Evolutionary conservation across 352 stramenopile species (phyloP), one percentile per base, ranked within the genome.

Genomic region (Phytophthora multivora): DNA sequence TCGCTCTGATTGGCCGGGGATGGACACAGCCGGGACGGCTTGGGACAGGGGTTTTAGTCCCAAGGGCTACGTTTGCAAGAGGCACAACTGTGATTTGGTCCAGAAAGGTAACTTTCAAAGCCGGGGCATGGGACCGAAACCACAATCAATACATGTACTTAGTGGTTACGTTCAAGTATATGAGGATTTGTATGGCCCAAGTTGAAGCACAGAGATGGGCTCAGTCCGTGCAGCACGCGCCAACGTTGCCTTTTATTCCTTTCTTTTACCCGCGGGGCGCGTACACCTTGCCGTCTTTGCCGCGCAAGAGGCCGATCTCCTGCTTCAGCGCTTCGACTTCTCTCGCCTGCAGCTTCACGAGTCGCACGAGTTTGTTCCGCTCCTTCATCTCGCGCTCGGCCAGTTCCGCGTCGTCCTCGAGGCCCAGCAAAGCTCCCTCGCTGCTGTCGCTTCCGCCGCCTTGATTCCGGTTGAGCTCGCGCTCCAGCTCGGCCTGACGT

Each of bases 261-360:
- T n/a, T n/a, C n/a, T n/a, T n/a, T n/a, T 66, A 86, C 25, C 30
- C 46, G 2, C 69, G 59, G 18, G 81, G 72, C 1, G 79, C 81
- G 28, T 92, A 89, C 25, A 90, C 74, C 59, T 89, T 91, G 55
- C 84, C 86, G 63, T 90, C 84, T 48, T 95, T 96, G 63, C 86
- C 77, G 8, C 86, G 85, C 42, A 97, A 62, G 55, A 96, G 77
- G 3, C 79, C 77, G 23, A 97, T 92, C 69, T 98, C 91, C 50
- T 92, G 76, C 59, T 96, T 96, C 40, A 98, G 80, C 11, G 88
- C 89, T 51, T 98, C 90, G 10, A 98, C 73, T 57, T 98, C 92
- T 33, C 88, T 84, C 30, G 82, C 82, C 72, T 98, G 93, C 23
- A 98, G 76, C 61, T 97, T 97, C 11, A 97, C 89, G 21, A 97